Evolutionary conservation across 2,329 filamentous ascomycete species (phyloP).

Genomic region (Monosporascus sp.): DNA sequence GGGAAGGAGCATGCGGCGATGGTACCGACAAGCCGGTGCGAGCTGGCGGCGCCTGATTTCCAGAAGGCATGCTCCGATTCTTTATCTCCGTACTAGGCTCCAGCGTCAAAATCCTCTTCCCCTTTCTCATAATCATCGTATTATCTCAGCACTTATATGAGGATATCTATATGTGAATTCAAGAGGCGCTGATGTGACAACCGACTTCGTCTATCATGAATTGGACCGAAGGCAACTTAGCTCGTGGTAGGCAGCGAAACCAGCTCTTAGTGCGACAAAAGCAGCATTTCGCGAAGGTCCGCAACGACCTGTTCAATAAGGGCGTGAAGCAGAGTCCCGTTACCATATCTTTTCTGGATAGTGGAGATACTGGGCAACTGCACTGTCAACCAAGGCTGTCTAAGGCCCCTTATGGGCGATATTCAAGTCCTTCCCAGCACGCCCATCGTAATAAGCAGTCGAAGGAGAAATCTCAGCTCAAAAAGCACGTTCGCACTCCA

Average conservation of each 20-base stretch:
- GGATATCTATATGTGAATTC: slow-evolving; percentile 11
- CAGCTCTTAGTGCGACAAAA: slow-evolving; percentile 35
- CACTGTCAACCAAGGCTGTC: slow-evolving; percentile 1
- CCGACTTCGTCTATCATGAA: slow-evolving; percentile 32
- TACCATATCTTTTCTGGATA: slow-evolving; percentile 24
- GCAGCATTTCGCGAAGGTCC: slow-evolving; percentile 41
- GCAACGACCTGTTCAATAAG: slow-evolving; percentile 25
- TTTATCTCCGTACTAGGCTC: too few relatives aligned
- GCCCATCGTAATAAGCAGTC: neutral
- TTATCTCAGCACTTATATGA: slow-evolving; percentile 4
- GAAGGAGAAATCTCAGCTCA: neutral
- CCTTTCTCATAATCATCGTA: neutral
- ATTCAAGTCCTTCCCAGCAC: slow-evolving; percentile 8
- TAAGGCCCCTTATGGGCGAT: slow-evolving; percentile 3
- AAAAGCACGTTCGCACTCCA: neutral
- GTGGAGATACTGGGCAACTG: slow-evolving; percentile 2
- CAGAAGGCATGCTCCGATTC: too few relatives aligned
- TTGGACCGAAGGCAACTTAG: slow-evolving; percentile 44
- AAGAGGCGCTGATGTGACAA: too few relatives aligned
- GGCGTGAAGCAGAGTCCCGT: slow-evolving; percentile 25
- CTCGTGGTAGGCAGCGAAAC: slow-evolving; percentile 29
- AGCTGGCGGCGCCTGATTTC: neutral
- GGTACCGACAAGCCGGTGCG: neutral
- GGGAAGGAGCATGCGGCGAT: neutral
- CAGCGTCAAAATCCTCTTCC: neutral